Evolutionary conservation across 139 green algal species (phyloP), one percentile per base, ranked within the genome.

Genomic region (Astrephomene gubernaculifera): DNA sequence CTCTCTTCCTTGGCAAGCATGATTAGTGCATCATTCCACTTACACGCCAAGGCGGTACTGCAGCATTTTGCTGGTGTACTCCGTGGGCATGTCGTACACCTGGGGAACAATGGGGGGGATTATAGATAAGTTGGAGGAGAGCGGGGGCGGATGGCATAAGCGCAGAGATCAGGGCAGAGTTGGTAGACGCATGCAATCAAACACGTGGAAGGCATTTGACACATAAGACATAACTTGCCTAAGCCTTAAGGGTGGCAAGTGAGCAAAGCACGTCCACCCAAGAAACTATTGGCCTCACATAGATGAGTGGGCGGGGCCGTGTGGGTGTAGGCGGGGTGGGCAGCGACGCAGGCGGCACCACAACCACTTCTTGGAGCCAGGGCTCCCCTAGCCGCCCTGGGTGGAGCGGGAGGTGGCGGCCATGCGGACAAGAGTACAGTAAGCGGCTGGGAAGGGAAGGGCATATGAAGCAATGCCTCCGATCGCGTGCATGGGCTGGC

Each of bases 71-170:
- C 45, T 74, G 69, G 72, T 76, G 69, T 87, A 87, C 39, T 21
- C n/a, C 4, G 64, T 38, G 1, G 81, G 54, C 53, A 87, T 73
- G 70, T 87, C 81, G 70, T 87, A 87, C 43, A 84, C 63, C 78
- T 84, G 60, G 35, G 22, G 29, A 44, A n/a, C n/a, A n/a, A n/a
- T n/a, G n/a, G n/a, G n/a, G n/a, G n/a, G n/a, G n/a, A n/a, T n/a
- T n/a, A n/a, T n/a, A n/a, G n/a, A n/a, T n/a, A n/a, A n/a, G n/a
- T n/a, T n/a, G n/a, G n/a, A n/a, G n/a, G n/a, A n/a, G n/a, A n/a
- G n/a, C n/a, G n/a, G n/a, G n/a, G n/a, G n/a, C n/a, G n/a, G n/a
- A n/a, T n/a, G n/a, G n/a, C n/a, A n/a, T n/a, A n/a, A n/a, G n/a
- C n/a, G n/a, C n/a, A n/a, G n/a, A n/a, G n/a, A n/a, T n/a, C n/a